Evolutionary conservation across 2,329 filamentous ascomycete species (phyloP).

Genomic region (Arthroderma uncinatum): DNA sequence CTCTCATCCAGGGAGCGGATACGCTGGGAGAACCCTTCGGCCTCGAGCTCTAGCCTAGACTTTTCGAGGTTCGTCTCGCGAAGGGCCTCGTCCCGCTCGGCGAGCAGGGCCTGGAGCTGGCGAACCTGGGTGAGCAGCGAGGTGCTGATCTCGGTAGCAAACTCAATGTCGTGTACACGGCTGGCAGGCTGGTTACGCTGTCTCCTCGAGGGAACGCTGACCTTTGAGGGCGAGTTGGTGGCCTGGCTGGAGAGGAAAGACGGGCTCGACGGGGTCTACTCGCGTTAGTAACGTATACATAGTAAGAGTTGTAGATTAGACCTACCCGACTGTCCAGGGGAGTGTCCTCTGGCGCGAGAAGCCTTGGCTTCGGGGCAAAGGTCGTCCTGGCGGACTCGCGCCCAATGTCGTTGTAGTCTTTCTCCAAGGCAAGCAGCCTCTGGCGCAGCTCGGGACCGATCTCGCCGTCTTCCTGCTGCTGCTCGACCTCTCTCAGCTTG

Average conservation of each 20-base stretch:
- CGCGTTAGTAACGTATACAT: conserved; percentile 7
- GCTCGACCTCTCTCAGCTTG: conserved; percentile 72
- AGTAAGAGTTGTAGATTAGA: neutral
- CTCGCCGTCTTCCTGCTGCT: conserved; percentile 62
- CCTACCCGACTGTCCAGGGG: conserved; percentile 40
- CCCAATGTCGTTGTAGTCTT: conserved; percentile 88
- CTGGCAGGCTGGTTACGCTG: conserved; percentile 81
- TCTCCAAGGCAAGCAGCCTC: conserved; percentile 77
- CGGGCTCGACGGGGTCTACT: conserved; percentile 57
- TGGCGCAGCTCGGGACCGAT: conserved; percentile 71
- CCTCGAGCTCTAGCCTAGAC: conserved; percentile 69
- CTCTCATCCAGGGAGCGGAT: conserved; percentile 79
- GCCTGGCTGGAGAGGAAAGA: conserved; percentile 76
- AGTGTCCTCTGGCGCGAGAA: conserved; percentile 56
- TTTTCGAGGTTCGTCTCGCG: conserved; percentile 64
- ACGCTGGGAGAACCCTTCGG: conserved; percentile 66
- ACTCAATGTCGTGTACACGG: conserved; percentile 89
- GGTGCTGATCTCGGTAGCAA: conserved; percentile 95
- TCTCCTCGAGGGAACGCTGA: conserved; percentile 75
- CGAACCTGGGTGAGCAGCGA: conserved; percentile 89
- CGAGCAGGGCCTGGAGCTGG: conserved; percentile 71
- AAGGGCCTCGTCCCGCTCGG: conserved; percentile 78
- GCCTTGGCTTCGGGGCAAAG: conserved; percentile 66
- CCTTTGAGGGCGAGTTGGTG: conserved; percentile 76
- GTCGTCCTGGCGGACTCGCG: conserved; percentile 82